Conservation (phyloP, 1,284 basidiomycete species). For the Leccinum solheimii region DNA sequence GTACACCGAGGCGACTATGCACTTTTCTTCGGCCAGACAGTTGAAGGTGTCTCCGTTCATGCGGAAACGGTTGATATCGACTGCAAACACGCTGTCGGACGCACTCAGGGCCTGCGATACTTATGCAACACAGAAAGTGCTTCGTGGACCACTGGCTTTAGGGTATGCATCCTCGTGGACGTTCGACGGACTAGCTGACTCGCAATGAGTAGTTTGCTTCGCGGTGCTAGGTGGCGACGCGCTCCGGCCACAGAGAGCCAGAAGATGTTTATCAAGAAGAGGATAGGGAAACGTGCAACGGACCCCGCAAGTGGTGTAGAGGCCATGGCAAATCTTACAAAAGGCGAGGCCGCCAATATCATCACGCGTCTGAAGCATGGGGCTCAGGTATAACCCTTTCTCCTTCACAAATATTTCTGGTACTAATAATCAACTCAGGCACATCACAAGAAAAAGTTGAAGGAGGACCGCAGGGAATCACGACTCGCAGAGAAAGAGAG, state of each 20-base stretch:
- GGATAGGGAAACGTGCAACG: conserved; percentile 45
- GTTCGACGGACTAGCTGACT: conserved; percentile 13
- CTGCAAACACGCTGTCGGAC: conserved; percentile 51
- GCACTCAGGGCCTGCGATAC: conserved; percentile 71
- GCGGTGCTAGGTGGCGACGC: conserved; percentile 74
- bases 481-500: conserved; percentile 46
- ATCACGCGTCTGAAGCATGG: conserved; percentile 79
- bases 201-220: conserved; percentile 49
- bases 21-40: conserved; percentile 44
- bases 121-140: conserved; percentile 56
- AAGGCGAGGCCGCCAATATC: conserved; percentile 77
- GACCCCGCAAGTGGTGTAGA: conserved; percentile 25
- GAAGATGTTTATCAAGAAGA: conserved; percentile 59
- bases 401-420: not conserved
- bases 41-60: conserved; percentile 57
- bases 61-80: conserved; percentile 54
- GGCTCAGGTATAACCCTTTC: conserved; percentile 51
- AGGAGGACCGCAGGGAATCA: conserved; percentile 39
- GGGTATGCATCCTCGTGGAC: conserved; percentile 41
- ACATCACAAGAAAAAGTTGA: conserved; percentile 56
- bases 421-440: conserved; percentile 38
- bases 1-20: conserved; percentile 56
- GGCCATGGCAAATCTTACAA: conserved; percentile 53
- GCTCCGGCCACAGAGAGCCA: conserved; percentile 69
- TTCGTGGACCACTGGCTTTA: conserved; percentile 46